Conservation (phyloP, 2,329 filamentous ascomycete species). For the Talaromyces sp. region DNA sequence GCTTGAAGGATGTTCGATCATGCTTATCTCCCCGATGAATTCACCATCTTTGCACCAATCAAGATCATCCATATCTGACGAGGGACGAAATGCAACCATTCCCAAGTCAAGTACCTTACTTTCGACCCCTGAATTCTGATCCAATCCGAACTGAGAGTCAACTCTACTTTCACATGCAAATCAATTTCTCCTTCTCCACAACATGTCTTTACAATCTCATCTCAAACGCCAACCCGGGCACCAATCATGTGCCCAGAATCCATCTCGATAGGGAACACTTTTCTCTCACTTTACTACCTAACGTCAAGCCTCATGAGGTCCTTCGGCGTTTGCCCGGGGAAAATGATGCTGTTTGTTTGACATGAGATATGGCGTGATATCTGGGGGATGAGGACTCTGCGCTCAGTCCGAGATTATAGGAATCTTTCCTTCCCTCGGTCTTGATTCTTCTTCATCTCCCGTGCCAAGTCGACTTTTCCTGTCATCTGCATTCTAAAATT, state of each 20-base stretch:
- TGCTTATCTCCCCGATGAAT: not conserved
- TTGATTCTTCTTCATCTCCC: not conserved
- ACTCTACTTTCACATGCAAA: not conserved
- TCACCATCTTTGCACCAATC: not conserved
- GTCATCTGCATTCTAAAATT: not conserved
- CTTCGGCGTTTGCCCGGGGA: not conserved
- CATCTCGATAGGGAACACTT: not conserved
- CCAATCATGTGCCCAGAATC: not conserved
- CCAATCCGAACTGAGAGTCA: not conserved
- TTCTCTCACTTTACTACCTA: not conserved
- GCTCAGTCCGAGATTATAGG: not conserved
- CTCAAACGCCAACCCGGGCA: not conserved
- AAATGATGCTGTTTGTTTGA: not conserved
- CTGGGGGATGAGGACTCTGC: not conserved
- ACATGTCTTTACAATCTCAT: not conserved
- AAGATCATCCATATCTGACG: not conserved
- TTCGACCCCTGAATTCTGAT: not conserved
- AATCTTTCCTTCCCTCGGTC: not conserved
- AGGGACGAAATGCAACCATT: not conserved
- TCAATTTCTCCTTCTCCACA: not conserved
- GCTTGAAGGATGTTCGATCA: not conserved
- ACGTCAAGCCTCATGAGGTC: not conserved
- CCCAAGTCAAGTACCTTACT: not conserved
- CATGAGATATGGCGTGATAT: not conserved
- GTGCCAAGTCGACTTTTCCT: not conserved